Evolutionary conservation across 129 eudicot genomes (phyloP).

Genomic region (Smallanthus sonchifolius): DNA sequence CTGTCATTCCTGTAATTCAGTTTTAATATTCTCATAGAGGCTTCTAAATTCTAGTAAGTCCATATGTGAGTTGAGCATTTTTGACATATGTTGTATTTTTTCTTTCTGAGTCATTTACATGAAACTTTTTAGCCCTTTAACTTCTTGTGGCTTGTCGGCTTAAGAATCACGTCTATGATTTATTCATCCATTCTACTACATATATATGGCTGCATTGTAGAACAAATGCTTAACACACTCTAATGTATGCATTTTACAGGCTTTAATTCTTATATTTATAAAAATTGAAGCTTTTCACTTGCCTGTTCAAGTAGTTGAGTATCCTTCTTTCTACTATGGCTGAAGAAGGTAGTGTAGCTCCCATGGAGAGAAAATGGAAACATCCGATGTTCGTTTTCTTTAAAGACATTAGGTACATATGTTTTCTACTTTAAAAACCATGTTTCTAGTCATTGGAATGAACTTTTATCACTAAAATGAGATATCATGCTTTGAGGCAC

Average conservation of each 20-base stretch:
- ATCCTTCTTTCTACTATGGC: no score
- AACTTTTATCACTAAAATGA: not conserved
- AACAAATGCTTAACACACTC: not conserved
- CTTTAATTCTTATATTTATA: not conserved
- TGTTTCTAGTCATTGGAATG: not conserved
- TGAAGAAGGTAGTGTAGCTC: conserved; percentile 17
- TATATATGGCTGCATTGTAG: not conserved
- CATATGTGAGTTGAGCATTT: conserved; percentile 1
- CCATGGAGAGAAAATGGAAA: conserved; percentile 25
- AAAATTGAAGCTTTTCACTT: no score
- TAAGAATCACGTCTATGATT: not conserved
- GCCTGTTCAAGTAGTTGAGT: no score
- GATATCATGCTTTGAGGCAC: not conserved
- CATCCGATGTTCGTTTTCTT: conserved; percentile 48
- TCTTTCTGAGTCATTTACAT: not conserved
- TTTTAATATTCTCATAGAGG: not conserved
- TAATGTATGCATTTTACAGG: not conserved
- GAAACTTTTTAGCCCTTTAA: not conserved
- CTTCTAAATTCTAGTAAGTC: not conserved
- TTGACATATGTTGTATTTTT: not conserved
- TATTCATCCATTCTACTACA: not conserved
- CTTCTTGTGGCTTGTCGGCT: not conserved
- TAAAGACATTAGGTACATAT: conserved; percentile 22
- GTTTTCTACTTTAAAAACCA: not conserved
- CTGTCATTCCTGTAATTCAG: not conserved